Base-by-base conservation (phyloP, 371 early-diverging fungal genomes). In the Nosema granulosis region DNA sequence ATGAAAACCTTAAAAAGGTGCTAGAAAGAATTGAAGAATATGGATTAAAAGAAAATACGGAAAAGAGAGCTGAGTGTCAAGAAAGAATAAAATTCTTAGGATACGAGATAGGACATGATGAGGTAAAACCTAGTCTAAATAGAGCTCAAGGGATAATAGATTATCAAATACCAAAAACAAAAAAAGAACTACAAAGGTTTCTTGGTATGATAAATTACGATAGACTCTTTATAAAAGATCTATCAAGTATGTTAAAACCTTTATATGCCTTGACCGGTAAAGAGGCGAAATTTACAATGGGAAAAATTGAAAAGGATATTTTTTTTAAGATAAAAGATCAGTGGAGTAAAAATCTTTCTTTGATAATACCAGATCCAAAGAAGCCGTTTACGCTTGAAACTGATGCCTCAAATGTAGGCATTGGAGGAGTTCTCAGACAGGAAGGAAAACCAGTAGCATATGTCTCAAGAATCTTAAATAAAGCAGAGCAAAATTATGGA, bases 1-100 rank as follows among this genome's bases (percentile, higher is more conserved):
- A 78, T 52, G 35, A 54, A 12, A 38, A 49, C 4, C 20, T 78
- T n/a, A 52, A 68, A 68, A 56, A 57, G 20, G 56, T 78, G 1
- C 6, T 22, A 32, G 26, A 66, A 34, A 62, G n/a, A 28, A 24
- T 78, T n/a, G n/a, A 57, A 34, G 2, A 3, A 57, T n/a, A 68
- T 20, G 32, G 43, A 20, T 20, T 77, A 2, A 62, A 24, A 62
- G 37, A n/a, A 66, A 76, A 77, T 56, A n/a, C 1, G 6, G 52
- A 73, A 59, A 77, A 77, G 72, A 34, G 37, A 9, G 22, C 12
- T 11, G 16, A 61, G 1, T 50, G 26, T 58, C 1, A 29, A 56
- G 0, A 29, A 49, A 57, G 68, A 32, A 56, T 79, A 38, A 76
- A 69, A 67, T 20, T 81, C 35, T 62, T 81, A 37, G 79, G 79